Evolutionary conservation across 805 yeast species (phyloP).

Genomic region (Peterozyma toletana): DNA sequence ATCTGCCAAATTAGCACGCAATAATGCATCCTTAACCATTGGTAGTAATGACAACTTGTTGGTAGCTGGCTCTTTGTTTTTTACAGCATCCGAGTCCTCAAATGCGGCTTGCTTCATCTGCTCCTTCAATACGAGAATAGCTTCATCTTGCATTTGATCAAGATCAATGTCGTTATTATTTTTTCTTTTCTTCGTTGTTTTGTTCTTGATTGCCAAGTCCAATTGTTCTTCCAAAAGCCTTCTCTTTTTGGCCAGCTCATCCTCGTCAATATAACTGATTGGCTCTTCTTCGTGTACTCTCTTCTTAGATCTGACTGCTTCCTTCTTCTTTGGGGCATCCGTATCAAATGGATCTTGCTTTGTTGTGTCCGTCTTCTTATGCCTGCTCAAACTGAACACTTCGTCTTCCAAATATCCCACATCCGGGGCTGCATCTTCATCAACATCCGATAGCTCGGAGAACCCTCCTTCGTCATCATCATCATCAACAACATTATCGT

Average conservation of each 20-base stretch:
- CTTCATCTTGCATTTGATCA: slow-evolving; percentile 92
- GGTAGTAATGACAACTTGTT: slow-evolving; percentile 74
- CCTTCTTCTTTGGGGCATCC: slow-evolving; percentile 9
- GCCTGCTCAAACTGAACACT: slow-evolving; percentile 25
- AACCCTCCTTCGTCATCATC: slow-evolving; percentile 15
- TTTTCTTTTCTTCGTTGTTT: slow-evolving; percentile 52
- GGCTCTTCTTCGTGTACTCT: slow-evolving; percentile 16
- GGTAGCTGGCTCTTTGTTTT: slow-evolving; percentile 62
- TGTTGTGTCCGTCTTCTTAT: slow-evolving; percentile 15
- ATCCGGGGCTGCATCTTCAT: slow-evolving; percentile 16
- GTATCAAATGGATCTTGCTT: slow-evolving; percentile 7
- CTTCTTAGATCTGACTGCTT: slow-evolving; percentile 12
- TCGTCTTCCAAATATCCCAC: slow-evolving; percentile 26
- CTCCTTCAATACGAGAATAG: slow-evolving; percentile 72
- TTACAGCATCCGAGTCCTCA: slow-evolving; percentile 51
- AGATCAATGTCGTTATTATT: slow-evolving; percentile 85
- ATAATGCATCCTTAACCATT: slow-evolving; percentile 66
- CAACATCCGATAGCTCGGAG: slow-evolving; percentile 25
- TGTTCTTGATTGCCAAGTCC: slow-evolving; percentile 66
- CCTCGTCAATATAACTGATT: slow-evolving; percentile 13
- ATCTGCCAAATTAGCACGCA: slow-evolving; percentile 82
- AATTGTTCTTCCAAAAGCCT: slow-evolving; percentile 75
- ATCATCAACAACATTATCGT: slow-evolving; percentile 4
- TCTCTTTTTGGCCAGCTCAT: slow-evolving; percentile 42
- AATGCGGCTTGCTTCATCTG: slow-evolving; percentile 87